Evolutionary conservation across 805 yeast species (phyloP), one percentile per base, ranked within the genome.

Genomic region (Debaryomyces prosopidis): DNA sequence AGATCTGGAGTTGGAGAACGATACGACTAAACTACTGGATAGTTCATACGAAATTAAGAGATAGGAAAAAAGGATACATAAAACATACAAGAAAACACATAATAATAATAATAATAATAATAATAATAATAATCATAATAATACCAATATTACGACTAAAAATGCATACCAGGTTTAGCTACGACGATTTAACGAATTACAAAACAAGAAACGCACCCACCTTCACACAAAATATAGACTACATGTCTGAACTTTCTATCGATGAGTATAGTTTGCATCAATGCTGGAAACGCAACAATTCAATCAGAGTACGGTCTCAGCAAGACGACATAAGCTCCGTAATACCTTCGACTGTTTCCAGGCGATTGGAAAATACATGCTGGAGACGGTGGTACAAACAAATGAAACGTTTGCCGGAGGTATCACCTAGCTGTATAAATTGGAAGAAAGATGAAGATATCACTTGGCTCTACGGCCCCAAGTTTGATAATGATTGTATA

Each of bases 381-480:
- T 72, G 77, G 77, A 62, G 77, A 46, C 51, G 75, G 41, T 60
- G 66, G 54, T 52, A 52, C 46, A 69, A 70, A 50, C 66, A 65
- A 43, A 48, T 66, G 36, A 42, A 54, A 33, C 26, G 53, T 5
- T 55, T 72, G 17, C 37, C 42, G 14, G 71, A 66, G 42, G 47
- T 73, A 6, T 57, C 68, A 43, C 83, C 84, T 1, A 59, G 66
- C 4, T 48, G 50, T 30, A 77, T 79, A 34, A 79, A 79, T 58
- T 79, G 84, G 84, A 71, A 67, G 52, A 79, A 79, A 54, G 71
- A 65, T 45, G 75, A 76, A 47, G 84, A 79, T 53, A 71, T 77
- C 39, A 79, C 82, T 3, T 77, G 79, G 67, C 65, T 79, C 40
- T 79, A 74, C 52, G 84, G 84, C 1, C 84, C 84, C 16, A 65